Percentiles rank a stretch among this genome's conserved stretches.
Conservation (phyloP, 352 stramenopile genomes). For the Elongisporangium undulatum region DNA sequence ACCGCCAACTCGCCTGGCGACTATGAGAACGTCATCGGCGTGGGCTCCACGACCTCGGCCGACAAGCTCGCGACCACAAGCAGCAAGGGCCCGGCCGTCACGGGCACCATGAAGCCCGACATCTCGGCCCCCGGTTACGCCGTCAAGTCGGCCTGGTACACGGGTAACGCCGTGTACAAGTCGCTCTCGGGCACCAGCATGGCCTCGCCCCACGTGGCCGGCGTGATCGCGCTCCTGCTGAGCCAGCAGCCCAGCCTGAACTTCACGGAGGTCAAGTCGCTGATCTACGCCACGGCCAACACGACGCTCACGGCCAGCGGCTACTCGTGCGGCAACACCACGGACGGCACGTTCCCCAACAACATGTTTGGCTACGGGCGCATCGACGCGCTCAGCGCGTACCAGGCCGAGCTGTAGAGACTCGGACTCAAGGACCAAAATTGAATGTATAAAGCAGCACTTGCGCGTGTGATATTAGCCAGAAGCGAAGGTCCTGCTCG, state of each 20-base stretch:
- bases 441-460: background rate
- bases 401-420: background rate
- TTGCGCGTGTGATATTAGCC: background rate
- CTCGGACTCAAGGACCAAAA: background rate
- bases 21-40: constrained; percentile 24
- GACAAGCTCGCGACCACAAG: constrained; percentile 19
- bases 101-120: constrained; percentile 25
- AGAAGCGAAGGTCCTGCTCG: background rate
- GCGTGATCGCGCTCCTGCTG: constrained; percentile 9
- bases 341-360: constrained; percentile 37
- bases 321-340: constrained; percentile 28
- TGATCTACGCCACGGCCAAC: constrained; percentile 7
- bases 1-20: constrained; percentile 22
- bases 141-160: constrained; percentile 5
- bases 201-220: constrained; percentile 11
- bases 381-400: constrained; percentile 29
- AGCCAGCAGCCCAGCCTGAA: constrained; percentile 13
- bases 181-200: constrained; percentile 11
- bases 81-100: constrained; percentile 15
- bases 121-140: constrained; percentile 15
- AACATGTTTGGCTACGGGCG: constrained; percentile 54
- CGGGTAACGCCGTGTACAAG: constrained; percentile 2
- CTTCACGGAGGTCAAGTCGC: constrained; percentile 10
- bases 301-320: constrained; percentile 2
- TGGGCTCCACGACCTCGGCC: constrained; percentile 18